Conservation (phyloP, 2,329 filamentous ascomycete species). For the Colletotrichum gloeosporioides region DNA sequence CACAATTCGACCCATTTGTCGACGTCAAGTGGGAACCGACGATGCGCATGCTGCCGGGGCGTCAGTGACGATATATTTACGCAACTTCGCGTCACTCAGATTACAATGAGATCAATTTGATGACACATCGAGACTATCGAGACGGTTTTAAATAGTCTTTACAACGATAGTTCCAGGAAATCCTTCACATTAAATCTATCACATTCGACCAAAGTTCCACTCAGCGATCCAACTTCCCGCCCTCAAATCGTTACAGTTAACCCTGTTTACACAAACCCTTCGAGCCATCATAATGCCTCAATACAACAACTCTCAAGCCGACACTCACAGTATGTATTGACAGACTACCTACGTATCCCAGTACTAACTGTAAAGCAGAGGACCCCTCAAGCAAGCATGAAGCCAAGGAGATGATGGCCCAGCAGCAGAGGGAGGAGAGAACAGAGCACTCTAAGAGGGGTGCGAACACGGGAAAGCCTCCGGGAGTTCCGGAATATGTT, state of each 20-base stretch:
- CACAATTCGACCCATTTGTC: not conserved
- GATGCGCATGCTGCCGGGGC: not conserved
- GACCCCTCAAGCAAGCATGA: not conserved
- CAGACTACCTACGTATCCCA: not conserved
- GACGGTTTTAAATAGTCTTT: not conserved
- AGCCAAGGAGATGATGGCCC: not conserved
- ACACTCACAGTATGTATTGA: not conserved
- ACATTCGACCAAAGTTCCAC: not conserved
- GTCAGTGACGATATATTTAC: not conserved
- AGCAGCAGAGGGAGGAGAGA: not conserved
- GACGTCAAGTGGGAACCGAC: not conserved
- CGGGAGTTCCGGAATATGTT: not conserved
- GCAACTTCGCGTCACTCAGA: not conserved
- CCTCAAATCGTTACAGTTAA: not conserved
- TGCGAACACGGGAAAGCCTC: not conserved
- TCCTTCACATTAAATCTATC: not conserved
- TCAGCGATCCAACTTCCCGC: not conserved
- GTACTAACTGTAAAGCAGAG: not conserved
- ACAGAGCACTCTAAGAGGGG: conserved; percentile 4
- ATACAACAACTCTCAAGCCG: not conserved
- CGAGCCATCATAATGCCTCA: not conserved
- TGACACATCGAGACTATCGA: not conserved
- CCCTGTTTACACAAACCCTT: not conserved
- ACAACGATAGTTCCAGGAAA: not conserved
- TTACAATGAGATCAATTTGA: no score